Conservation (phyloP, 1,139 yeast genomes). For the Hemisphaericaspora xylanilytica region DNA sequence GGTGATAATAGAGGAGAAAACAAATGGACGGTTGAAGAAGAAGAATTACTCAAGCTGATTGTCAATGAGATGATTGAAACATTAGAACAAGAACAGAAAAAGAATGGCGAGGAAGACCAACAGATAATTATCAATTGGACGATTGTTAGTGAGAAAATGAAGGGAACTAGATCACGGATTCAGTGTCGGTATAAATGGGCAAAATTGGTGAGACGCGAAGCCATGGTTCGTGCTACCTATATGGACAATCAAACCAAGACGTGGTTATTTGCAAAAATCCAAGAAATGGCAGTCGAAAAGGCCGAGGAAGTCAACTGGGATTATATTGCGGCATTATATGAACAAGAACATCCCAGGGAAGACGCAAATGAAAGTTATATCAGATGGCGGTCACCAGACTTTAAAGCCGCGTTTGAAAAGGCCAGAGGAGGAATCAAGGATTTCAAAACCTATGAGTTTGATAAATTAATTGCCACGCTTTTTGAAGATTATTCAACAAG, state of each 20-base stretch:
- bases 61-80: slow-evolving; percentile 41
- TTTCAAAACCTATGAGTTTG: slow-evolving; percentile 25
- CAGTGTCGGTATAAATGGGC: slow-evolving; percentile 97
- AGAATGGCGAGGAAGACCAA: background rate
- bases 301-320: slow-evolving; percentile 63
- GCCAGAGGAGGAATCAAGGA: slow-evolving; percentile 32
- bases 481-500: slow-evolving; percentile 11
- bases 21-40: slow-evolving; percentile 80
- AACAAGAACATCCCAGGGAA: slow-evolving; percentile 1
- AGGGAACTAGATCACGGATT: slow-evolving; percentile 82
- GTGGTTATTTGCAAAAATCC: slow-evolving; percentile 56
- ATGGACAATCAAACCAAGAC: slow-evolving; percentile 51
- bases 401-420: slow-evolving; percentile 35
- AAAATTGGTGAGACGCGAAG: slow-evolving; percentile 65
- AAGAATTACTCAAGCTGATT: slow-evolving; percentile 54
- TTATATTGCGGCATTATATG: background rate
- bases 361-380: background rate
- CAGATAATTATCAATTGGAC: slow-evolving; percentile 71
- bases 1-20: slow-evolving; percentile 70
- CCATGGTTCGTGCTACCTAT: slow-evolving; percentile 45
- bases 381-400: slow-evolving; percentile 33
- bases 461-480: slow-evolving; percentile 6
- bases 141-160: slow-evolving; percentile 81
- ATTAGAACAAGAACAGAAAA: slow-evolving; percentile 16
- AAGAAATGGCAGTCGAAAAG: slow-evolving; percentile 45